Evolutionary conservation across 2,329 filamentous ascomycete genomes (phyloP).

Genomic region (Coniochaeta ligniaria): DNA sequence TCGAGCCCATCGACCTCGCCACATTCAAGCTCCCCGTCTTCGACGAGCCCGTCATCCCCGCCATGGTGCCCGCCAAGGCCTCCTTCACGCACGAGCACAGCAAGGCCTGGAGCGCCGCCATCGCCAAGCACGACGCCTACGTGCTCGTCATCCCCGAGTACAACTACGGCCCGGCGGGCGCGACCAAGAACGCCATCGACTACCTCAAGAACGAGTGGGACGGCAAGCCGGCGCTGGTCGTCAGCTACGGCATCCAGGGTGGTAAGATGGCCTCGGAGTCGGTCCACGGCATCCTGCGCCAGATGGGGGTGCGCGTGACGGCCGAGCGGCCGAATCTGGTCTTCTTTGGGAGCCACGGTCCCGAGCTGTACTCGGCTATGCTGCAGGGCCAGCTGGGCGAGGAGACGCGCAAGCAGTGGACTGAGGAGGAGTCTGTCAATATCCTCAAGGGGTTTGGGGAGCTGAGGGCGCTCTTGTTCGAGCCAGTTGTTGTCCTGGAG

Average conservation of each 20-base stretch:
- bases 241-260: constrained; percentile 45
- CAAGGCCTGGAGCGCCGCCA: constrained; percentile 35
- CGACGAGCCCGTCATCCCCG: constrained; percentile 32
- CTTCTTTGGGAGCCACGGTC: neutral
- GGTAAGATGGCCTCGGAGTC: constrained; percentile 24
- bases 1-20: constrained; percentile 23
- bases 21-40: constrained; percentile 35
- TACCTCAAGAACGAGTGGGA: constrained; percentile 53
- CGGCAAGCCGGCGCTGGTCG: constrained; percentile 43
- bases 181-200: constrained; percentile 55
- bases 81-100: constrained; percentile 33
- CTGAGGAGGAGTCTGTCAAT: neutral
- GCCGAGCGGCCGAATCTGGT: neutral
- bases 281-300: constrained; percentile 11
- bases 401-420: neutral
- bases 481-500: neutral
- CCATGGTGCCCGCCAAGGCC: constrained; percentile 24
- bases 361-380: neutral
- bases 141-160: constrained; percentile 47
- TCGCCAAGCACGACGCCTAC: constrained; percentile 37
- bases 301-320: constrained; percentile 3
- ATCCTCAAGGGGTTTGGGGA: neutral
- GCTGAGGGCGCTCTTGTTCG: constrained; percentile 1
- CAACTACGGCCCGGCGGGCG: constrained; percentile 46
- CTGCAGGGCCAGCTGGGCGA: neutral